These are phyloP conservation scores for Phytophthora melonis DNA, from an alignment of 352 stramenopile genomes.

Conservation along the genomic window DNA sequence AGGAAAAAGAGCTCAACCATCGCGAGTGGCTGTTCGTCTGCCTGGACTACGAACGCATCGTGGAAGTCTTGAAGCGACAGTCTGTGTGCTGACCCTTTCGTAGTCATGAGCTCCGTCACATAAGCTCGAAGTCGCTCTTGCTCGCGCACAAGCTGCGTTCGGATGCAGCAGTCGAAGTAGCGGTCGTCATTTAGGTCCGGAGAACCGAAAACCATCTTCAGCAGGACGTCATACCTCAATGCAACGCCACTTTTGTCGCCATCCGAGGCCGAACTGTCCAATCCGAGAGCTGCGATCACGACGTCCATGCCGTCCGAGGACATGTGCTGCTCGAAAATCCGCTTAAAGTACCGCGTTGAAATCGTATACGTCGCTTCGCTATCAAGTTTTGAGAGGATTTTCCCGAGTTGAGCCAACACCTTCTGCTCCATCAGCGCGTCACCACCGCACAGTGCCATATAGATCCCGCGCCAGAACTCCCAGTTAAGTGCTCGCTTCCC, in stretches of 20 bases:
- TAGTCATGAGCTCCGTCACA: slow-evolving; percentile 26
- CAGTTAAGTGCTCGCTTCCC: slow-evolving; percentile 27
- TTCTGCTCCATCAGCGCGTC: slow-evolving; percentile 33
- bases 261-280: background rate
- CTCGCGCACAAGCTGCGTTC: slow-evolving; percentile 31
- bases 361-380: slow-evolving; percentile 39
- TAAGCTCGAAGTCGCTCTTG: slow-evolving; percentile 19
- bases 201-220: slow-evolving; percentile 59
- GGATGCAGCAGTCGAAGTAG: slow-evolving; percentile 27
- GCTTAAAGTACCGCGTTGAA: slow-evolving; percentile 48
- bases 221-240: slow-evolving; percentile 63
- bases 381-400: slow-evolving; percentile 69
- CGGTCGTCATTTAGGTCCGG: slow-evolving; percentile 39
- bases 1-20: slow-evolving; percentile 52
- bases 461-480: slow-evolving; percentile 54
- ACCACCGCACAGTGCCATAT: slow-evolving; percentile 44
- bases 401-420: slow-evolving; percentile 54
- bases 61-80: slow-evolving; percentile 30
- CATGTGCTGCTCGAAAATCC: slow-evolving; percentile 66
- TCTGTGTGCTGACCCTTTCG: slow-evolving; percentile 15
- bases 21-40: slow-evolving; percentile 19
- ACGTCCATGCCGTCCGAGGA: slow-evolving; percentile 43
- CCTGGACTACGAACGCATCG: slow-evolving; percentile 15
- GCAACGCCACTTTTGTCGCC: background rate
- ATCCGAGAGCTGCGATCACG: slow-evolving; percentile 28